Base-by-base conservation (phyloP, 139 green algal genomes). In the Micractinium conductrix region DNA sequence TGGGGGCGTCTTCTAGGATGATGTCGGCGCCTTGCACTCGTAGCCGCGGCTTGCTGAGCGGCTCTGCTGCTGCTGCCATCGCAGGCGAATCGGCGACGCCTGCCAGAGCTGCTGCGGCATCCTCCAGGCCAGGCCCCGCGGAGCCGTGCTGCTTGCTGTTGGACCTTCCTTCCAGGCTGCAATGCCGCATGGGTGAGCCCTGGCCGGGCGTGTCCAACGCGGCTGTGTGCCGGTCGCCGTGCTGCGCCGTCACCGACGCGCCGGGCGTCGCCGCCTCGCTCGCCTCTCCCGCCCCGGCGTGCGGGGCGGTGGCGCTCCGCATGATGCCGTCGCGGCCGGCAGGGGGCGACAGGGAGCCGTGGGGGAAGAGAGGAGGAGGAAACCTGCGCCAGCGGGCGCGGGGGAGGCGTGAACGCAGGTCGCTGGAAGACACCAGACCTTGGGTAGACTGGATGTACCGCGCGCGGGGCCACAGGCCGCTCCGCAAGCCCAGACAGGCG, bases 21-120 rank as follows among this genome's bases (percentile, higher is more conserved):
- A 88, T 88, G 40, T 88, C 84, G 12, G 53, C 75, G 43, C 63
- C 84, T 43, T 85, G 84, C 42, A 88, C 55, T 12, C 84, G 42
- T 35, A 88, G 45, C 28, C 75, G 82, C 26, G 74, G 81, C 44
- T 35, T 30, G 12, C 60, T 30, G 44, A 82, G 35, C 16, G 73
- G 73, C 30, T 44, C 43, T 24, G 35, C 19, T 30, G 33, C 74
- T 45, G 74, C n/a, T 42, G 71, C 71, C 0, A 43, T 24, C 8
- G 14, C 43, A 4, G 71, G 28, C 30, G 71, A 30, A 19, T 14
- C n/a, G n/a, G n/a, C n/a, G n/a, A n/a, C n/a, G n/a, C n/a, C n/a
- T n/a, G n/a, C 65, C 8, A 72, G 65, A 33, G 37, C 74, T 26
- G 74, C 74, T 50, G 45, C 74, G 4, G 74, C 74, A 16, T 45